phyloP scores from a whole-genome alignment of 768 basidiomycete species.

The Ephemerocybe angulata region DNA sequence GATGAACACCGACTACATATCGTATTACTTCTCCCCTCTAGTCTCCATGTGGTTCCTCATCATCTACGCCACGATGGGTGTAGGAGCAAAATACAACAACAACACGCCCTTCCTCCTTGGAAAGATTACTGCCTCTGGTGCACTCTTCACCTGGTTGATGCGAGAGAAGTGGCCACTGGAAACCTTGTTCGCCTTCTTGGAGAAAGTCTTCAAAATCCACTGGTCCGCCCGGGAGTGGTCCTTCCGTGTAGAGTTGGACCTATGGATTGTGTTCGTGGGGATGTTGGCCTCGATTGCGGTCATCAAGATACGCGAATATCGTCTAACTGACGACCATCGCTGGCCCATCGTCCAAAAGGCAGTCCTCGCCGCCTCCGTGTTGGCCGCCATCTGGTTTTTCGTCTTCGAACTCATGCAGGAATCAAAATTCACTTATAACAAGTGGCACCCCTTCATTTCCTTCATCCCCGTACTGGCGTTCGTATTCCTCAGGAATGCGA shows the following conservation, averaged over 20 bases:
- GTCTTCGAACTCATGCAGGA: conserved; percentile 73
- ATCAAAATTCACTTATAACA: conserved; percentile 83
- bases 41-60: conserved; percentile 89
- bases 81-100: conserved; percentile 73
- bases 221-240: conserved; percentile 88
- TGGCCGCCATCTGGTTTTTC: conserved; percentile 74
- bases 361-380: conserved; percentile 45
- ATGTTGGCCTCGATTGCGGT: conserved; percentile 73
- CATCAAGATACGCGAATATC: conserved; percentile 72
- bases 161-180: conserved; percentile 59
- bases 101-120: conserved; percentile 58
- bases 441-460: conserved; percentile 80
- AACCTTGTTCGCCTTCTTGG: conserved; percentile 57
- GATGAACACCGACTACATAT: conserved; percentile 90
- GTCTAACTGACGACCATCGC: conserved; percentile 61
- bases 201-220: conserved; percentile 63
- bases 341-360: conserved; percentile 57
- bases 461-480: conserved; percentile 78
- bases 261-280: conserved; percentile 85
- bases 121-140: conserved; percentile 70
- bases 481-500: conserved; percentile 74
- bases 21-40: conserved; percentile 87
- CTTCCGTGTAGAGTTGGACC: conserved; percentile 85
- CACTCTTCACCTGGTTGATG: conserved; percentile 63
- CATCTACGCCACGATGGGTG: conserved; percentile 75